Percentiles rank a stretch among this genome's conserved stretches.
These are phyloP conservation scores for Mucor lusitanicus DNA, from an alignment of 371 early-diverging fungal genomes.

Conservation along the genomic window DNA sequence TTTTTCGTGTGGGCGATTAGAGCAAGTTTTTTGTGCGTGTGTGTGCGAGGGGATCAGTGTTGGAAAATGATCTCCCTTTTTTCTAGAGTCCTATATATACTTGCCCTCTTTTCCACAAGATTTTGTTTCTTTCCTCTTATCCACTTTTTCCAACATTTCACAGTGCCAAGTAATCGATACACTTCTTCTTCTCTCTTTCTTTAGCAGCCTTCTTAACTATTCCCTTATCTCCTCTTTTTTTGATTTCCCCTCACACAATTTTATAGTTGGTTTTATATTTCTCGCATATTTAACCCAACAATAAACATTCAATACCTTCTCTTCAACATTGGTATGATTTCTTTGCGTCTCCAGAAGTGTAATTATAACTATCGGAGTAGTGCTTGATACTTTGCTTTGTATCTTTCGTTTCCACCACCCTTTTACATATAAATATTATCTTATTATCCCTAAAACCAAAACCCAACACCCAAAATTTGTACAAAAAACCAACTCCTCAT, in stretches of 20 bases:
- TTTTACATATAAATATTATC: constrained; percentile 1
- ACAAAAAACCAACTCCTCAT: background rate
- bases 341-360: constrained; percentile 34
- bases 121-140: constrained; percentile 3
- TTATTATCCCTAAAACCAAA: constrained; percentile 4
- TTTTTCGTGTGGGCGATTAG: background rate
- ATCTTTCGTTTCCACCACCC: constrained; percentile 7
- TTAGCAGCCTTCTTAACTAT: background rate
- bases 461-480: background rate
- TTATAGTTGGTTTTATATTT: constrained; percentile 5
- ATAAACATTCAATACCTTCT: background rate
- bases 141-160: background rate
- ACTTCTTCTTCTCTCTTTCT: background rate
- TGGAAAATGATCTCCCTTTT: constrained; percentile 1
- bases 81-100: background rate
- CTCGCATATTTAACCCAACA: background rate
- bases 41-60: background rate
- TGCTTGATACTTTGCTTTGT: constrained; percentile 27
- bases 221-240: background rate
- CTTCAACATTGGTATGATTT: constrained; percentile 31
- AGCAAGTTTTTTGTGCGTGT: background rate
- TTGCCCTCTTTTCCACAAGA: background rate
- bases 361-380: constrained; percentile 36
- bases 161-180: background rate
- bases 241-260: background rate